Evolutionary conservation across 805 yeast species (phyloP), one percentile per base, ranked within the genome.

Genomic region (Wickerhamomyces strasburgensis): DNA sequence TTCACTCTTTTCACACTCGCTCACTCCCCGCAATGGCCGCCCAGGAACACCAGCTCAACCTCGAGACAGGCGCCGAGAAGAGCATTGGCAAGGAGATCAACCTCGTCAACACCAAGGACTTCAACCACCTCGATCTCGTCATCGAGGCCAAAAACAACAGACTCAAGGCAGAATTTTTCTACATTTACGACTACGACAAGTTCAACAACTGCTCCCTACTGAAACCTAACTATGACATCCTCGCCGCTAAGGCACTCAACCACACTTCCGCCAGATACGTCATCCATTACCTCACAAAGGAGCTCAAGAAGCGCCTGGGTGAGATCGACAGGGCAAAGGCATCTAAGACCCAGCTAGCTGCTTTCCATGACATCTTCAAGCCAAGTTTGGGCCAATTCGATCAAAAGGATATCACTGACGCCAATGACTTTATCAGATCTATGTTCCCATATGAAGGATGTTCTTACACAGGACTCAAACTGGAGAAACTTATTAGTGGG

Each of bases 361-460:
- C 33, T 8, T 34, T 44, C 30, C 27, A 42, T 28, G 62, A 58
- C 38, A 49, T 60, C n/a, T 61, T 62, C 47, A 58, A 61, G 35
- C 61, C 65, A 25, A 56, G 59, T 29, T 38, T 62, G 19, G 60
- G 61, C 21, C 62, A 59, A 34, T 59, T 58, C 27, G 56, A 54
- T 27, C 52, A 55, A n/a, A 38, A 44, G 13, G 65, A 61, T 35
- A 52, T 60, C 24, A 23, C 33, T 6, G 45, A 45, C 9, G 57
- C 57, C 16, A 55, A 54, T 25, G 45, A 46, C 4, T 49, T 54
- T n/a, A 40, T 62, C 25, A 52, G 42, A 39, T 35, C 40, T 1
- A 47, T 61, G 46, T 62, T 62, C 48, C 67, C 67, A 14, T 58
- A 52, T 37, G 58, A 57, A 29, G 67, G 67, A 3, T 62, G 67